Base-by-base conservation (phyloP, 2,329 filamentous ascomycete genomes). In the Nemania sp. region DNA sequence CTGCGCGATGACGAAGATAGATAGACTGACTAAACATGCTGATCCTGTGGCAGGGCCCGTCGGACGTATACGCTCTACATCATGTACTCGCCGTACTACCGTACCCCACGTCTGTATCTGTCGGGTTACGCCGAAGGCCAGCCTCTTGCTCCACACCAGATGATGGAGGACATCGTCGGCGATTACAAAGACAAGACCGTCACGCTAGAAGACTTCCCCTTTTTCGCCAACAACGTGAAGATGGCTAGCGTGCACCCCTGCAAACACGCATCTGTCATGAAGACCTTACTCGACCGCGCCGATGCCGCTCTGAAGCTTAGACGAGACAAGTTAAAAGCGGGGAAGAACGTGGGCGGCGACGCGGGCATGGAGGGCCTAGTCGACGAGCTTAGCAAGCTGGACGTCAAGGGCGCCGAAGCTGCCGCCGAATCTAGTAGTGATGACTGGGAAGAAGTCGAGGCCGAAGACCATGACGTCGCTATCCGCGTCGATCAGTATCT, bases 161-260 rank as follows among this genome's bases (percentile, higher is more conserved):
- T 96, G 91, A 95, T 96, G 89, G 90, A 96, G 72, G 91, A 96
- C 70, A 96, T 96, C 52, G 89, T 96, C 30, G 91, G 92, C 58
- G 91, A 96, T 77, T 96, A 96, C 79, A 95, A 95, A 70, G 91
- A 96, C 77, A 99, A 99, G 80, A 99, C 94, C 0, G 94, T 99
- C 56, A 99, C 94, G 1, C 85, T 97, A 54, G 94, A 99, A 71
- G 91, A 97, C 73, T 99, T 99, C 70, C 91, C 91, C 41, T 97
- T 96, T 77, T 94, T 95, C 70, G 89, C 90, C 61, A 88, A 90
- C 68, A 87, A 86, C 64, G 85, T 97, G 70, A 96, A 97, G 78
- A 99, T 97, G 83, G 94, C 93, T 28, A 94, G 89, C 26, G 90
- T 99, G 12, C 94, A 99, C 69, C 94, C 94, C 3, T 99, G 94